Evolutionary conservation across 768 basidiomycete genomes (phyloP).

Genomic region (Hebeloma cylindrosporum): DNA sequence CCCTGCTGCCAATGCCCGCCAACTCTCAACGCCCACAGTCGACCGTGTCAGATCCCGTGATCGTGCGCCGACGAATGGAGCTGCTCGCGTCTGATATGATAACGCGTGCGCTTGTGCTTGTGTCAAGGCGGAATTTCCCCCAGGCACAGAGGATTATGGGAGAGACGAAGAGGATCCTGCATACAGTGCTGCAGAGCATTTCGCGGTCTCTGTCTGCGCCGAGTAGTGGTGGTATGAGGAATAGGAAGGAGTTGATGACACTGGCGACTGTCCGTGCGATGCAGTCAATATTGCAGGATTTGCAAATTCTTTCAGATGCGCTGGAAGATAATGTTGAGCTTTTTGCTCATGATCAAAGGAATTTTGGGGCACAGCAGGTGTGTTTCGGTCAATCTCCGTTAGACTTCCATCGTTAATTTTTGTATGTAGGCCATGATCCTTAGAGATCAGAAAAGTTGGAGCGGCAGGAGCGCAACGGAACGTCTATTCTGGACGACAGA

Average conservation of each 20-base stretch:
- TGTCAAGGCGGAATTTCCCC: slow-evolving; percentile 85
- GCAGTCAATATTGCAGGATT: slow-evolving; percentile 82
- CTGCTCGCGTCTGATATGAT: slow-evolving; percentile 97
- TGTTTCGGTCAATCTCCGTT: slow-evolving; percentile 18
- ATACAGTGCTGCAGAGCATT: slow-evolving; percentile 85
- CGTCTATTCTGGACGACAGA: slow-evolving; percentile 92
- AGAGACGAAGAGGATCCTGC: slow-evolving; percentile 90
- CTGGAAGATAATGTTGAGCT: slow-evolving; percentile 87
- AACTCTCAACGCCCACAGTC: slow-evolving; percentile 42
- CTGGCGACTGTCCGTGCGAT: slow-evolving; percentile 76
- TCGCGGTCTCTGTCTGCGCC: slow-evolving; percentile 70
- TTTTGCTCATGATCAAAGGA: slow-evolving; percentile 92
- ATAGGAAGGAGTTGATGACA: slow-evolving; percentile 76
- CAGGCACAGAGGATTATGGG: slow-evolving; percentile 90
- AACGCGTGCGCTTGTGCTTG: slow-evolving; percentile 88
- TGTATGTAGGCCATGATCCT: slow-evolving; percentile 84
- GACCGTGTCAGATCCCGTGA: slow-evolving; percentile 73
- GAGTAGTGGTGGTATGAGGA: slow-evolving; percentile 51
- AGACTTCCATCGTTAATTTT: slow-evolving; percentile 5
- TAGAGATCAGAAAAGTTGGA: slow-evolving; percentile 96
- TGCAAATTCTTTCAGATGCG: slow-evolving; percentile 84
- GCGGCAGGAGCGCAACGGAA: slow-evolving; percentile 86
- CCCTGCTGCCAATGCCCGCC: slow-evolving; percentile 65
- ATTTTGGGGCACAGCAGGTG: slow-evolving; percentile 97
- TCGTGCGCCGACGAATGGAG: slow-evolving; percentile 95